Percentiles rank a stretch among this genome's conserved stretches.
Conservation (phyloP, 2,329 filamentous ascomycete genomes). For the Xylariaceae sp. region DNA sequence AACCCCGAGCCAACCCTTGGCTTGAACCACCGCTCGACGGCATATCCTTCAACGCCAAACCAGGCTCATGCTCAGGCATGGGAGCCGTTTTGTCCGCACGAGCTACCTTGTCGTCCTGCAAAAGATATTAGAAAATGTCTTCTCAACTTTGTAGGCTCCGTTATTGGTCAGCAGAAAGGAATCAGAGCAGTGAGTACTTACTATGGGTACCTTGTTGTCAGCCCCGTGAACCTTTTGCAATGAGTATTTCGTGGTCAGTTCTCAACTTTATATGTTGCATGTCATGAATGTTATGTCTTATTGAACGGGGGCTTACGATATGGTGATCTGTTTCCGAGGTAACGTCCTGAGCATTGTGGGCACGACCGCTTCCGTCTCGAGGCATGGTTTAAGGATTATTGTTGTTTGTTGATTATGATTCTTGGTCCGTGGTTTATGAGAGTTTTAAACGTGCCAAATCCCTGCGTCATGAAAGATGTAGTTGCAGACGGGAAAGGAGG, state of each 20-base stretch:
- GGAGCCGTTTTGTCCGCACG: conserved; percentile 47
- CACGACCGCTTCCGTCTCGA: conserved; percentile 44
- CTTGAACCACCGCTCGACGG: conserved; percentile 41
- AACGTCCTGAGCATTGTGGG: conserved; percentile 37
- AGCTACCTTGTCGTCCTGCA: conserved; percentile 32
- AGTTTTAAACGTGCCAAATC: too few relatives aligned
- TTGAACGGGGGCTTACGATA: not conserved
- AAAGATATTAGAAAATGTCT: not conserved
- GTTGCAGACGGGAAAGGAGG: too few relatives aligned
- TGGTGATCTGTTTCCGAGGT: conserved; percentile 34
- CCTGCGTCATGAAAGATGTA: too few relatives aligned
- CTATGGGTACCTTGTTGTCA: conserved; percentile 32
- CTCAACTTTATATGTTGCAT: not conserved
- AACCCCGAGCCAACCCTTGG: conserved; percentile 19
- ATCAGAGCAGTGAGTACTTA: conserved; percentile 22
- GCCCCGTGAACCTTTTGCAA: conserved; percentile 39
- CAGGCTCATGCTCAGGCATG: conserved; percentile 42
- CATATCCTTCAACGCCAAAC: conserved; percentile 35
- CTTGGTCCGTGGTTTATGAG: not conserved
- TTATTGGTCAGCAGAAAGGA: not conserved
- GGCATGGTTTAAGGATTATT: conserved; percentile 37
- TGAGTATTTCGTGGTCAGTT: conserved; percentile 2
- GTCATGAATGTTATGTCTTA: too few relatives aligned
- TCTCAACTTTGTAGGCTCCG: not conserved
- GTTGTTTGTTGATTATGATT: not conserved